phyloP scores from a whole-genome alignment of 805 yeast species.

The Saccharomyces paradoxus region DNA sequence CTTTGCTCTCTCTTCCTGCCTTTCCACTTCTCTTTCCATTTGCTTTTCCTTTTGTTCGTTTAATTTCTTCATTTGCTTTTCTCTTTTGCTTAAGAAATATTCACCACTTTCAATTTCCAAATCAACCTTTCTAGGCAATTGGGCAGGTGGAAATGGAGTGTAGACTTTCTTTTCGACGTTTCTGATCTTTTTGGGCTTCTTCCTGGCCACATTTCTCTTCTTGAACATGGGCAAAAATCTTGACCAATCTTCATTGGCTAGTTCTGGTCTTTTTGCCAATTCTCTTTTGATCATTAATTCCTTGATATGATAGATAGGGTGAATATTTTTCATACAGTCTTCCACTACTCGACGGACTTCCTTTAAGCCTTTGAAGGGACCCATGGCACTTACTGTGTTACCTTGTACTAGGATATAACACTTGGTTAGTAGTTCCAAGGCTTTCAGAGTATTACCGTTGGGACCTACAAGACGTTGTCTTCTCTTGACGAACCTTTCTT shows the following conservation, averaged over 20 bases:
- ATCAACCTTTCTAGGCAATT: slow-evolving; percentile 93
- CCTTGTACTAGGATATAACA: slow-evolving; percentile 97
- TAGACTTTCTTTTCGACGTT: slow-evolving; percentile 57
- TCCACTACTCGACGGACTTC: slow-evolving; percentile 90
- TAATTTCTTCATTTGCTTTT: slow-evolving; percentile 62
- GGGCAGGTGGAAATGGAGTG: slow-evolving; percentile 99
- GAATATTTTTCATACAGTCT: slow-evolving; percentile 94
- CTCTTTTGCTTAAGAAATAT: slow-evolving; percentile 83
- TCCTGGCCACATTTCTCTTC: slow-evolving; percentile 91
- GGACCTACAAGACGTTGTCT: slow-evolving; percentile 96
- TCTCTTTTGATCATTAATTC: slow-evolving; percentile 97
- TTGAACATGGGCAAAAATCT: slow-evolving; percentile 93
- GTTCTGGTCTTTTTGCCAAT: slow-evolving; percentile 86
- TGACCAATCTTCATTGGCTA: slow-evolving; percentile 94
- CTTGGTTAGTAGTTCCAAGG: slow-evolving; percentile 87
- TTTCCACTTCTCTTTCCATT: slow-evolving; percentile 55
- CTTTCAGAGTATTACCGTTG: slow-evolving; percentile 91
- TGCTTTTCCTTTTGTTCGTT: slow-evolving; percentile 76
- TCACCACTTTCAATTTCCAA: slow-evolving; percentile 97
- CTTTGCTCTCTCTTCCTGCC: slow-evolving; percentile 62
- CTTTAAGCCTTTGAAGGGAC: slow-evolving; percentile 87
- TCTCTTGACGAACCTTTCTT: slow-evolving; percentile 89
- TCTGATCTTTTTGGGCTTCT: slow-evolving; percentile 65
- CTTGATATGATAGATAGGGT: slow-evolving; percentile 96
- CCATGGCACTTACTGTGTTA: slow-evolving; percentile 94